Conservation (phyloP, 345 rosid species). For the Moringa oleifera region DNA sequence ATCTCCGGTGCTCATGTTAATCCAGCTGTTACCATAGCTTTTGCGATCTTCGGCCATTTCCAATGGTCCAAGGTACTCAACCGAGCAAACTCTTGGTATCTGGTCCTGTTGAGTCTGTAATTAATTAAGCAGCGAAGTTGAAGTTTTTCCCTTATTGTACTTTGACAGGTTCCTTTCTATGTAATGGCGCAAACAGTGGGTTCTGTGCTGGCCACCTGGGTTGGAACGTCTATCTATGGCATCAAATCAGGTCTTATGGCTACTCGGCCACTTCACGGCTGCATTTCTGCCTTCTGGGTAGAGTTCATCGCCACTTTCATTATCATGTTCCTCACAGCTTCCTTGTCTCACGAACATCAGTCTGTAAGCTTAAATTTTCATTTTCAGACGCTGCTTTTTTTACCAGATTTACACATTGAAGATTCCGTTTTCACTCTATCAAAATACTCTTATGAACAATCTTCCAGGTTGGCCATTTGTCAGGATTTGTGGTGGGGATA, state of each 20-base stretch:
- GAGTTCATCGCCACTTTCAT: constrained; percentile 72
- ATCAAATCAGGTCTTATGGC: constrained; percentile 47
- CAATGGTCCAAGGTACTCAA: constrained; percentile 63
- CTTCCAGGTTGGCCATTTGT: constrained; percentile 48
- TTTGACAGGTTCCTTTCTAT: constrained; percentile 66
- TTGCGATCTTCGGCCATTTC: constrained; percentile 65
- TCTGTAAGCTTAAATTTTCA: constrained; percentile 32
- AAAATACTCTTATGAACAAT: background rate
- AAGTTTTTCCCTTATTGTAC: background rate
- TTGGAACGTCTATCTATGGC: constrained; percentile 47
- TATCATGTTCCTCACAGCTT: constrained; percentile 55
- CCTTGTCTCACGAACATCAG: constrained; percentile 47
- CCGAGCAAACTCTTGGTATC: background rate
- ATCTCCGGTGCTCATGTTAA: constrained; percentile 88
- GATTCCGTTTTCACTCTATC: background rate
- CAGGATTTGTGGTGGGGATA: constrained; percentile 65
- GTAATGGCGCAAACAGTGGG: constrained; percentile 64
- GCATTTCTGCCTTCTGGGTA: constrained; percentile 64
- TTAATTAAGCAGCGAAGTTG: background rate
- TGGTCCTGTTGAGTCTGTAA: background rate
- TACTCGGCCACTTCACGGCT: constrained; percentile 52
- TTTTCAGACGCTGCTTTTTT: background rate
- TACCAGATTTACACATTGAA: no score
- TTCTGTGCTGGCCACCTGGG: constrained; percentile 51
- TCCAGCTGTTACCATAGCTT: constrained; percentile 77